These are phyloP conservation scores for Epichloe sp. DNA, from an alignment of 2,329 filamentous ascomycete species.

Conservation along the genomic window DNA sequence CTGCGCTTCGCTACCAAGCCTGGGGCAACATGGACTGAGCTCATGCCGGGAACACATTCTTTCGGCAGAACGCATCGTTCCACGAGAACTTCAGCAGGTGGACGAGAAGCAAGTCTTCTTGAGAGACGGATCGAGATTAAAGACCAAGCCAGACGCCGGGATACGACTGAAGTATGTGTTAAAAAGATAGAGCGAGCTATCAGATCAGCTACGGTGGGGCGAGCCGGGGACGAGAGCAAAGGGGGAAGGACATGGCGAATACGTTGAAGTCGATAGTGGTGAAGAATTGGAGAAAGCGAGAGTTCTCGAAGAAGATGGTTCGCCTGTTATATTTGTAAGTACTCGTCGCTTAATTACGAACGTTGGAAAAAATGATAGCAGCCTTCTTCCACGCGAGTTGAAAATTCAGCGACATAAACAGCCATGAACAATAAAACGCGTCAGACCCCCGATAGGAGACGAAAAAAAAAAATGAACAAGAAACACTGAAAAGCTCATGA, in stretches of 20 bases:
- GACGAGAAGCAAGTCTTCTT: constrained; percentile 45
- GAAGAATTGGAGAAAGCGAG: constrained; percentile 52
- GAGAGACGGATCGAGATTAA: constrained; percentile 54
- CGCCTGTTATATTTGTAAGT: constrained; percentile 29
- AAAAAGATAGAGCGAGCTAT: constrained; percentile 53
- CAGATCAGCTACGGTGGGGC: constrained; percentile 48
- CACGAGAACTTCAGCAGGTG: constrained; percentile 46
- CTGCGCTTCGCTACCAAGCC: constrained; percentile 48
- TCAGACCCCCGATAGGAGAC: not conserved
- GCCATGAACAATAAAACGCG: not conserved
- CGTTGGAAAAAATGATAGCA: no score
- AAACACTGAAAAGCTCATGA: not conserved
- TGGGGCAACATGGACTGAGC: constrained; percentile 36
- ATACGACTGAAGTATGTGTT: constrained; percentile 51
- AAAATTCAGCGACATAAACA: not conserved
- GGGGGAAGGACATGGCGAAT: constrained; percentile 40
- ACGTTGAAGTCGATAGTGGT: constrained; percentile 45
- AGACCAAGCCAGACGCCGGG: constrained; percentile 47
- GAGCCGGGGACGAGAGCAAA: constrained; percentile 41
- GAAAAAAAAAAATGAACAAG: not conserved
- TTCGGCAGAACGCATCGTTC: constrained; percentile 50
- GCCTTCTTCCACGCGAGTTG: not conserved
- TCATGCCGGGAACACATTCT: constrained; percentile 43
- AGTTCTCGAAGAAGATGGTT: constrained; percentile 49
- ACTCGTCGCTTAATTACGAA: not conserved